Evolutionary conservation across 1,284 basidiomycete species (phyloP), one percentile per base, ranked within the genome.

Genomic region (Boletellus dicymbophilus): DNA sequence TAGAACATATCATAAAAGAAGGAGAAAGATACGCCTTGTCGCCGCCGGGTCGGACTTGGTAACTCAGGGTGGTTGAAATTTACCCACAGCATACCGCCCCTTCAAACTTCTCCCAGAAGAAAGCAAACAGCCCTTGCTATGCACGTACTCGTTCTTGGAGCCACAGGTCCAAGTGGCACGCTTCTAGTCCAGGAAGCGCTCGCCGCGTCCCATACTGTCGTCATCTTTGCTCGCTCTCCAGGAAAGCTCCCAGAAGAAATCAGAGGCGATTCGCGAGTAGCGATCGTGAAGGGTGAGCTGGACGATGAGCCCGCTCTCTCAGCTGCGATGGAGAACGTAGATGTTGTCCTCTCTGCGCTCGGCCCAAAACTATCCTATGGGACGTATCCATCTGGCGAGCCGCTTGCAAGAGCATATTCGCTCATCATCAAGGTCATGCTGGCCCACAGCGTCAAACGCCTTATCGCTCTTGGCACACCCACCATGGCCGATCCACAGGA

Each of bases 381-480:
- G 67, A 61, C 67, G 34, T 67, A 79, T 58, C 72, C 78, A 21
- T 52, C 68, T 31, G 71, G 75, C 51, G 81, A 77, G 7, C 86
- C 87, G 6, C 70, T 88, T 43, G 82, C 84, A 3, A 73, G 73
- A 27, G 82, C 75, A 21, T 88, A 87, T 61, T 60, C 68, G 15
- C 55, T 69, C 36, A 59, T 89, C 56, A 73, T 88, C 55, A 71
- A 73, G 23, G 49, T 74, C 46, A 86, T 88, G 84, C 68, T 72
- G 42, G 62, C 72, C 30, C 69, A 72, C 30, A 60, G 67, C 23
- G 72, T 87, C 51, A 77, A 72, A 44, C 80, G 86, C 5, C 72
- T 89, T 58, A 76, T 89, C 46, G 74, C 76, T 18, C 78, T 89
- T 16, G 84, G 83, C 11, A 87, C 87, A 1, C 67, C 80, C 12